Evolutionary conservation across 2,329 filamentous ascomycete species (phyloP), one percentile per base, ranked within the genome.

Genomic region (Xylariaceae sp.): DNA sequence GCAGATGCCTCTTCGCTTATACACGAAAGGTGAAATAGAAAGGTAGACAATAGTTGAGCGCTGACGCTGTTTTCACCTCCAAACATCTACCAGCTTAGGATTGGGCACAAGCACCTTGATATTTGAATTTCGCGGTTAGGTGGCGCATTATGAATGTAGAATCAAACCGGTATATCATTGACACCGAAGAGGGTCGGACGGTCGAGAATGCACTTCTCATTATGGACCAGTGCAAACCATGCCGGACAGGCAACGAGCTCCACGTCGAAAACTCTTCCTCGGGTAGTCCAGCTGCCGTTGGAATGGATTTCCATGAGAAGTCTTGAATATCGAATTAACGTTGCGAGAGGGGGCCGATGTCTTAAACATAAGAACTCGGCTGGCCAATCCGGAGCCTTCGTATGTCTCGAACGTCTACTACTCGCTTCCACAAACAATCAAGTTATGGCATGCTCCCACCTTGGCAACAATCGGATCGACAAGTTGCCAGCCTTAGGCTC

Each of bases 341-440:
- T 53, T 41, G 41, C 11, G 19, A 39, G 26, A 36, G 40, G 46
- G 49, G 43, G 14, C 23, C 8, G 28, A 37, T 47, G 55, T 56
- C 47, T 61, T 14, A 58, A 47, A 62, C 53, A 58, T 8, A 16
- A 6, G 5, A 26, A 28, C 7, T 46, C 12, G 17, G 39, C 21
- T 39, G 23, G 8, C 53, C 49, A 55, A 61, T 56, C 37, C 24
- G 16, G 14, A 7, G 24, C 19, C 36, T 36, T 36, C 19, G 24
- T 12, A 26, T 51, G 53, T 56, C 59, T 50, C n/a, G 26, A 36
- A 36, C 9, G 14, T 21, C 19, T 17, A 41, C 40, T 11, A 8
- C 31, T 59, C 44, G 48, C 56, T 55, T 41, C 51, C 46, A 39
- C 33, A 44, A 57, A 44, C 37, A 51, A 61, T 53, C 24, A 14